phyloP scores from a whole-genome alignment of 768 basidiomycete genomes.

The Leccinum incarnatum region DNA sequence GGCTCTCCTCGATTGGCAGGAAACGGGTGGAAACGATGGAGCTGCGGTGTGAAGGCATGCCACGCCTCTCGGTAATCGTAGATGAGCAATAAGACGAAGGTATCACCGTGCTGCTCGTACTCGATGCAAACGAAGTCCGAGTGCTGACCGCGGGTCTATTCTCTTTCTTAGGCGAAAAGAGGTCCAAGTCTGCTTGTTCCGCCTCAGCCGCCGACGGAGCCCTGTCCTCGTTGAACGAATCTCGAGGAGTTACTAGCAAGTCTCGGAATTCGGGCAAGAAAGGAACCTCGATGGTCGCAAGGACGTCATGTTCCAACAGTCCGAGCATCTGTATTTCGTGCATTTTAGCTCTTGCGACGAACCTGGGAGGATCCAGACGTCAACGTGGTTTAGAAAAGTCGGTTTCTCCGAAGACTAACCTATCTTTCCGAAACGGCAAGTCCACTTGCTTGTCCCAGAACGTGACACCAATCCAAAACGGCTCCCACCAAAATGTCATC shows the following conservation, averaged over 20 bases:
- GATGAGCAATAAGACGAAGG: slow-evolving; percentile 37
- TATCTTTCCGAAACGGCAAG: slow-evolving; percentile 73
- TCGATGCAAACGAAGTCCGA: slow-evolving; percentile 43
- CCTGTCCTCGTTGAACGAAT: slow-evolving; percentile 33
- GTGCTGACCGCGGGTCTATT: slow-evolving; percentile 27
- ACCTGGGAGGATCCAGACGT: slow-evolving; percentile 46
- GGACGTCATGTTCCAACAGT: slow-evolving; percentile 85
- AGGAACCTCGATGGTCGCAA: slow-evolving; percentile 86
- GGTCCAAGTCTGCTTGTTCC: slow-evolving; percentile 70
- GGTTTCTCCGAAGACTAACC: slow-evolving; percentile 40
- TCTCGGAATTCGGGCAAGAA: slow-evolving; percentile 52
- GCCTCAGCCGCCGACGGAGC: slow-evolving; percentile 53
- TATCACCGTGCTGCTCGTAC: slow-evolving; percentile 35
- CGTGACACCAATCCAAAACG: slow-evolving; percentile 78
- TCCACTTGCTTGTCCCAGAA: slow-evolving; percentile 91
- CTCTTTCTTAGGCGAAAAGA: slow-evolving; percentile 55
- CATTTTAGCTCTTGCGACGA: slow-evolving; percentile 94
- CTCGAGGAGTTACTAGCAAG: slow-evolving; percentile 30
- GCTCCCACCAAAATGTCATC: slow-evolving; percentile 84
- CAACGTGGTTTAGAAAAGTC: not conserved
- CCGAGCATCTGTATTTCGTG: slow-evolving; percentile 96
- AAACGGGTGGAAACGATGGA: slow-evolving; percentile 50
- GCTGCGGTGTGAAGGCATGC: slow-evolving; percentile 42
- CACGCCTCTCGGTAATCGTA: slow-evolving; percentile 38
- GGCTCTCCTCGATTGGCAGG: slow-evolving; percentile 71